Conservation (phyloP, 1,284 basidiomycete species). For the Salmacisia buchloeana region DNA sequence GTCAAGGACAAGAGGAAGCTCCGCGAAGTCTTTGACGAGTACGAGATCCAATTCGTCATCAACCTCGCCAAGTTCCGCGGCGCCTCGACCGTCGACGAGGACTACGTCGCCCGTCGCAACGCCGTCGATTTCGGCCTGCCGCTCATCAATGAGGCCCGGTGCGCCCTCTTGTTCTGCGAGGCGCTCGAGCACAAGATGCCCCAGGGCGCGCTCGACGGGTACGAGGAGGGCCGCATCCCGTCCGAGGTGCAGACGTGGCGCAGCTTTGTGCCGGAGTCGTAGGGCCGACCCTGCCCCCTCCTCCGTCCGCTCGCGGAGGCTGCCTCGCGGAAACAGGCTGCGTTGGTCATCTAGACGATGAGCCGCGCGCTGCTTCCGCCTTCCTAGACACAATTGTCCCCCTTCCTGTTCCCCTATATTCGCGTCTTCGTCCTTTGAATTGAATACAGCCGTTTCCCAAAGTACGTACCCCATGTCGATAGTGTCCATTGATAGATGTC, state of each 20-base stretch:
- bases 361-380: too few species aligned
- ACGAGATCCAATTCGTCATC: conserved; percentile 90
- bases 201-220: conserved; percentile 71
- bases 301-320: too few species aligned
- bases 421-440: too few species aligned
- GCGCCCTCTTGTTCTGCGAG: conserved; percentile 85
- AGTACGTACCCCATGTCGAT: too few species aligned
- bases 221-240: conserved; percentile 85
- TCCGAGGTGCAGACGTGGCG: conserved; percentile 62
- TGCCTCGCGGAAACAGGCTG: too few species aligned
- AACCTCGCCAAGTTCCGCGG: conserved; percentile 83
- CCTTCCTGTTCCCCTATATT: too few species aligned
- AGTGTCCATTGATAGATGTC: too few species aligned
- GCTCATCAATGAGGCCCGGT: conserved; percentile 82
- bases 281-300: background rate
- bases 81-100: conserved; percentile 75
- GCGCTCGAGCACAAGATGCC: conserved; percentile 82
- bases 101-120: conserved; percentile 75
- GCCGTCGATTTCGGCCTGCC: conserved; percentile 56
- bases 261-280: conserved; percentile 10
- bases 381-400: too few species aligned
- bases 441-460: too few species aligned
- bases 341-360: too few species aligned
- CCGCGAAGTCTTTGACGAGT: conserved; percentile 74
- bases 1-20: conserved; percentile 93